Conservation (phyloP, 345 rosid species). For the Populus alba region DNA sequence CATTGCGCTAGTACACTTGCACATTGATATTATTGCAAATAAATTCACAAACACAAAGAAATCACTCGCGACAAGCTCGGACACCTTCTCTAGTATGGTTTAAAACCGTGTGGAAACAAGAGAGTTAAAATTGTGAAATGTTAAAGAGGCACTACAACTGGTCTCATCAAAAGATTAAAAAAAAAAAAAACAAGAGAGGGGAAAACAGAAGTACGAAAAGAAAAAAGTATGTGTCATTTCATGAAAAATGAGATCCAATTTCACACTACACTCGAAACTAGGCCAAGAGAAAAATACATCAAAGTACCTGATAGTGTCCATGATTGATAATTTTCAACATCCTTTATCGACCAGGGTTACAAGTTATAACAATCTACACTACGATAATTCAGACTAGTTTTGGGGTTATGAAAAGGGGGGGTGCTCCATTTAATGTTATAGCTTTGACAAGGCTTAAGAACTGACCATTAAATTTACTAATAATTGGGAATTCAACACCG, state of each 20-base stretch:
- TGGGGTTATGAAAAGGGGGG: not conserved
- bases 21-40: too few species aligned
- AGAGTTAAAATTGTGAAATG: too few species aligned
- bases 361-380: constrained; percentile 1
- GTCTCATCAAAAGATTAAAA: too few species aligned
- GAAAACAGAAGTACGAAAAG: too few species aligned
- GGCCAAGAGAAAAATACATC: not conserved
- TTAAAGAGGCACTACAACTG: too few species aligned
- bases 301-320: not conserved
- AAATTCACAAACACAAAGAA: too few species aligned
- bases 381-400: not conserved
- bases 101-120: too few species aligned
- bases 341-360: not conserved
- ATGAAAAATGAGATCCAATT: not conserved
- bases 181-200: too few species aligned
- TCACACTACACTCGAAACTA: not conserved
- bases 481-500: not conserved
- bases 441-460: not conserved
- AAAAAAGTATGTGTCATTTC: not conserved
- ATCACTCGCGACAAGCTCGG: too few species aligned
- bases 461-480: constrained; percentile 9
- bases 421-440: constrained; percentile 4
- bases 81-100: too few species aligned
- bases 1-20: too few species aligned
- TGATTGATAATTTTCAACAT: not conserved